Evolutionary conservation across 2,329 filamentous ascomycete genomes (phyloP).

Genomic region (Verticillium klebahnii): DNA sequence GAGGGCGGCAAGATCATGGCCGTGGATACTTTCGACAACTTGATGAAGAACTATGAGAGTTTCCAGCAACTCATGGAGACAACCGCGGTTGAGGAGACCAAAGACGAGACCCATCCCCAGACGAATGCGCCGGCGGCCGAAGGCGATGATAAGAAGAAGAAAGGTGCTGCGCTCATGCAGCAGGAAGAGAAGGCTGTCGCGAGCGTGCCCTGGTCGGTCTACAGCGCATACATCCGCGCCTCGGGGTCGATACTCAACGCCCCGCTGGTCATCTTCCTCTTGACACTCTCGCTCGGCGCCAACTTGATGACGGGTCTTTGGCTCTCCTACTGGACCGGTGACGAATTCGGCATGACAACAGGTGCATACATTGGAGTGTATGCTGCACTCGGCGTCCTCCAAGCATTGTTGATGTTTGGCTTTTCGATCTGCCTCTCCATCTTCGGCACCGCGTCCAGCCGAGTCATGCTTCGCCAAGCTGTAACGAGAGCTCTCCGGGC

Average conservation of each 20-base stretch:
- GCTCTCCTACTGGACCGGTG: constrained; percentile 89
- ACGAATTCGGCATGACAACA: constrained; percentile 63
- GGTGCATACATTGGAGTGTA: constrained; percentile 70
- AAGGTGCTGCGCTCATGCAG: constrained; percentile 66
- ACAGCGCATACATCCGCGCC: constrained; percentile 70
- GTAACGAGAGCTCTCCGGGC: constrained; percentile 70
- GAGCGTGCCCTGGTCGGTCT: constrained; percentile 77
- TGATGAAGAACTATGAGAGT: constrained; percentile 72
- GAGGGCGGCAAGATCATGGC: constrained; percentile 79
- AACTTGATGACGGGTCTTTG: constrained; percentile 88
- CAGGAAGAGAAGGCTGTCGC: constrained; percentile 63
- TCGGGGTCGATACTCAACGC: constrained; percentile 69
- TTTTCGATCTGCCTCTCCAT: constrained; percentile 78
- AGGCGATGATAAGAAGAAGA: constrained; percentile 51
- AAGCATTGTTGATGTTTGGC: constrained; percentile 71
- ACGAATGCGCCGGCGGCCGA: constrained; percentile 33
- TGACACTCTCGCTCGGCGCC: constrained; percentile 71
- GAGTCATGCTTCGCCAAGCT: constrained; percentile 73
- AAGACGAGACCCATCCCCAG: constrained; percentile 41
- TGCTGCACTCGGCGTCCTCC: constrained; percentile 64
- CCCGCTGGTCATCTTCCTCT: constrained; percentile 55
- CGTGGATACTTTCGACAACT: constrained; percentile 82
- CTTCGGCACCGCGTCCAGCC: constrained; percentile 76
- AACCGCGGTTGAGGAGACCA: constrained; percentile 67
- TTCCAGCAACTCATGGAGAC: constrained; percentile 85